A percentile compares a stretch with the other conserved stretches of the same genome.
phyloP scores from a whole-genome alignment of 1,284 basidiomycete genomes.

The Cryptococcus jaspeensis region DNA sequence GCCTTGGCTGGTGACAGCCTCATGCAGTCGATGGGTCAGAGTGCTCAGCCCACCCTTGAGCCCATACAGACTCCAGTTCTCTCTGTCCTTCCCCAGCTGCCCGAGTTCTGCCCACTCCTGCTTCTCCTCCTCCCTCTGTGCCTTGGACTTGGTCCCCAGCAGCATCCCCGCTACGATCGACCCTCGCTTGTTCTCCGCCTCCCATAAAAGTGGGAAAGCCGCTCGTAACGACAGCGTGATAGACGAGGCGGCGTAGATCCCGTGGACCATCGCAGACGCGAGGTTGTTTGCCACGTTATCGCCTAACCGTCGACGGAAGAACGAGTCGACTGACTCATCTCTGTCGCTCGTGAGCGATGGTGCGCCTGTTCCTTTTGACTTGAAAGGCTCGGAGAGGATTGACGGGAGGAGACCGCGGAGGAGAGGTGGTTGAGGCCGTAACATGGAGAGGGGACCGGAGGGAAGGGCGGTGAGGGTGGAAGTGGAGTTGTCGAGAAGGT shows the following conservation, averaged over 20 bases:
- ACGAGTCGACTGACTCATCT: conserved; percentile 81
- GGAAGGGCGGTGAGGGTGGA: conserved; percentile 15
- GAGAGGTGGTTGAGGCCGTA: conserved; percentile 56
- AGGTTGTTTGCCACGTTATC: conserved; percentile 67
- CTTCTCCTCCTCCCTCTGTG: conserved; percentile 34
- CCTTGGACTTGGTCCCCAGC: conserved; percentile 40
- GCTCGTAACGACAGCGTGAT: conserved; percentile 70
- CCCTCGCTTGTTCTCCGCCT: conserved; percentile 63
- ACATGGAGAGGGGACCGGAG: conserved; percentile 53
- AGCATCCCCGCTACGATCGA: conserved; percentile 71
- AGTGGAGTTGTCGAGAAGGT: conserved; percentile 29
- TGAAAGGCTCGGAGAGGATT: conserved; percentile 62
- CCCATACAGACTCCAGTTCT: conserved; percentile 44
- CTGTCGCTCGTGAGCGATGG: conserved; percentile 33
- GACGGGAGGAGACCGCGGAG: conserved; percentile 59
- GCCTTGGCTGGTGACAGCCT: conserved; percentile 54
- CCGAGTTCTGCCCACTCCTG: conserved; percentile 60
- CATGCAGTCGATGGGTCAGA: conserved; percentile 62
- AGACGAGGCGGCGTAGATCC: conserved; percentile 87
- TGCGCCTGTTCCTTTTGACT: conserved; percentile 37
- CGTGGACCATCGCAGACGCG: conserved; percentile 83
- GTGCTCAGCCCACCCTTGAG: conserved; percentile 67
- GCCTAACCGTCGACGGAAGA: conserved; percentile 76
- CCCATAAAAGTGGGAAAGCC: conserved; percentile 71
- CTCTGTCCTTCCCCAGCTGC: conserved; percentile 35